Evolutionary conservation across 2,329 filamentous ascomycete species (phyloP), one percentile per base, ranked within the genome.

Genomic region (Epichloe amarillans): DNA sequence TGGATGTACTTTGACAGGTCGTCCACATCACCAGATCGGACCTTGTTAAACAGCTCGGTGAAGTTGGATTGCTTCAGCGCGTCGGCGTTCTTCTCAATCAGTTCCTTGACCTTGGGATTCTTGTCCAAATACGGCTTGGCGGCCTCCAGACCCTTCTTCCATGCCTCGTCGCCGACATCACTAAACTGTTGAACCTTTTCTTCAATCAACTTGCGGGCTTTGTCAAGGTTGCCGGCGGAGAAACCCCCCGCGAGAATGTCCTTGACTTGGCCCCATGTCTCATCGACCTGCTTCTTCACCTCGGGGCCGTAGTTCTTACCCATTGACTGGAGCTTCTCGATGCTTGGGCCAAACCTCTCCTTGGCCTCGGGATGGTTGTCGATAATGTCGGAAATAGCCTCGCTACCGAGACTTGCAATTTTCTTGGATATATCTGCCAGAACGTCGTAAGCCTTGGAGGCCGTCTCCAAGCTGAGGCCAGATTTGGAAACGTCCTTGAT

Each of bases 281-380:
- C 73, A 50, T 88, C 82, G 5, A 85, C 76, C 64, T 86, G 76
- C 72, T 88, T 82, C 75, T 88, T 86, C 0, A 83, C 84, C 61
- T 88, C 82, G 0, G 84, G 85, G 0, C 86, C 86, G 59, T 84
- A 84, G 53, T 80, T 71, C 14, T 87, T 77, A 26, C 80, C 80
- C 65, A 87, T 74, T 56, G 80, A 65, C 73, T 86, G 85, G 47
- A 89, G 69, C 62, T 85, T 76, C 47, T 86, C 77, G 43, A 86
- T 66, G 57, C 77, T 81, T 11, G 77, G 80, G 14, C 84, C 84
- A 8, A 88, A 67, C 67, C 84, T 83, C 61, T 88, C 76, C 71
- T 86, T 87, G 19, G 87, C 60, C 57, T 83, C 66, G 0, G 86
- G 86, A 62, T 89, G 84, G 62, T 87, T 86, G 59, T 88, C 75